phyloP scores from a whole-genome alignment of 2,329 filamentous ascomycete species.

The Sclerotiophoma versabilis region DNA sequence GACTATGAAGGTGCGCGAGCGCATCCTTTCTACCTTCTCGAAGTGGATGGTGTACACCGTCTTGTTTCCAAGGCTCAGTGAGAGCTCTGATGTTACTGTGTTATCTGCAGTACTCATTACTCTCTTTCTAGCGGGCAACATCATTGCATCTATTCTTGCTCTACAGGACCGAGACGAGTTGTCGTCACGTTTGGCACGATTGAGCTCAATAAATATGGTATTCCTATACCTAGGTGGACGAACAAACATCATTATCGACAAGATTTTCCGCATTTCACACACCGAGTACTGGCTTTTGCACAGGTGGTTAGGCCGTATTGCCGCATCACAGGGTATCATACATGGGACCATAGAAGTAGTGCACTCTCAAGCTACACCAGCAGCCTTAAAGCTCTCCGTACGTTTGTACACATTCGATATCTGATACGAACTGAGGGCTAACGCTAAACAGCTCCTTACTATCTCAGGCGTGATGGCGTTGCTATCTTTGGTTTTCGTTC shows the following conservation, averaged over 20 bases:
- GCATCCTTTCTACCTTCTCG: background rate
- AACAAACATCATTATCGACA: background rate
- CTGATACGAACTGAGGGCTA: background rate
- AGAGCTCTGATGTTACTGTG: background rate
- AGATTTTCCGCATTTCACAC: background rate
- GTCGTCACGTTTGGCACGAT: background rate
- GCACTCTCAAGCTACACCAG: background rate
- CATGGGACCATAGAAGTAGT: constrained; percentile 5
- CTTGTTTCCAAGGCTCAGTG: background rate
- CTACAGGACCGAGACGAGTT: background rate
- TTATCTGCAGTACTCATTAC: background rate
- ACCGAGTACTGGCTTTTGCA: constrained; percentile 5
- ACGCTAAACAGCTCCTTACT: constrained; percentile 4
- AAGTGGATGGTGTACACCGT: background rate
- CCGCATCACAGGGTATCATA: constrained; percentile 1
- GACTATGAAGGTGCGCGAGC: background rate
- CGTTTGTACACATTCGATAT: too few relatives aligned
- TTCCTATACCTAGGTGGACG: background rate
- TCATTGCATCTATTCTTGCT: background rate
- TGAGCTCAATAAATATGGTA: background rate
- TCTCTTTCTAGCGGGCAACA: background rate
- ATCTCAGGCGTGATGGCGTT: background rate
- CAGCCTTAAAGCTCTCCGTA: background rate
- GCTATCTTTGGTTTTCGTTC: constrained; percentile 3
- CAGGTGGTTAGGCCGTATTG: constrained; percentile 14